phyloP scores from a whole-genome alignment of 306 rosid genomes.

The Ziziphus jujuba region DNA sequence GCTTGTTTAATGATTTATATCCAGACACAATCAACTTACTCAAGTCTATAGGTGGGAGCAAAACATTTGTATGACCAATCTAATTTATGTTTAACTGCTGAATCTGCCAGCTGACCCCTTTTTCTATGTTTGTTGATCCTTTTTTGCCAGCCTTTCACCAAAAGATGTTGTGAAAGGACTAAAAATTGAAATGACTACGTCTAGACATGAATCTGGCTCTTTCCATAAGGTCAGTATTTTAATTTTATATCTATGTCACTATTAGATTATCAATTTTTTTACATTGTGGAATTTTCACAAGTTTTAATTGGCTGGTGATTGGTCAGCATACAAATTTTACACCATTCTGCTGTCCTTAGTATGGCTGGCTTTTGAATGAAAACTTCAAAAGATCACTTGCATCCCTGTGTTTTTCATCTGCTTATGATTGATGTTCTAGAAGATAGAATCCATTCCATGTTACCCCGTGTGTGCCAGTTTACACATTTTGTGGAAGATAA shows the following conservation, averaged over 20 bases:
- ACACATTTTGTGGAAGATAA: too few relatives aligned
- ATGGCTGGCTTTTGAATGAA: too few relatives aligned
- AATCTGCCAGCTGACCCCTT: slow-evolving; percentile 13
- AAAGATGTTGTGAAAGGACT: slow-evolving; percentile 58
- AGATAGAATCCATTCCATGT: too few relatives aligned
- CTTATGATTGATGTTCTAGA: neutral
- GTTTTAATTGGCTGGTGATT: neutral
- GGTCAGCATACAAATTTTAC: too few relatives aligned
- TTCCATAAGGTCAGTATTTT: slow-evolving; percentile 54
- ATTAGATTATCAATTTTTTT: too few relatives aligned
- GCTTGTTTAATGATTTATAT: too few relatives aligned
- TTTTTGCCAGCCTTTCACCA: slow-evolving; percentile 49
- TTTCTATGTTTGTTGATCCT: slow-evolving; percentile 49
- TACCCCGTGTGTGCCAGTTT: neutral
- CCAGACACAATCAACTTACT: too few relatives aligned
- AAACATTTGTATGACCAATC: too few relatives aligned
- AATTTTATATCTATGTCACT: slow-evolving; percentile 5
- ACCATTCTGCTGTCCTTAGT: too few relatives aligned
- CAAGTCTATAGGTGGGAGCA: too few relatives aligned
- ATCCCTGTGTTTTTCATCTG: neutral
- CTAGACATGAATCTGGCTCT: slow-evolving; percentile 63
- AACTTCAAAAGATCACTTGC: too few relatives aligned
- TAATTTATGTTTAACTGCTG: neutral
- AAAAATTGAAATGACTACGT: slow-evolving; percentile 40
- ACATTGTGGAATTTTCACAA: neutral